Percentiles rank a stretch among this genome's conserved stretches.
These are phyloP conservation scores for Rhodosporidiobolus odoratus DNA, from an alignment of 768 basidiomycete genomes.

Conservation along the genomic window DNA sequence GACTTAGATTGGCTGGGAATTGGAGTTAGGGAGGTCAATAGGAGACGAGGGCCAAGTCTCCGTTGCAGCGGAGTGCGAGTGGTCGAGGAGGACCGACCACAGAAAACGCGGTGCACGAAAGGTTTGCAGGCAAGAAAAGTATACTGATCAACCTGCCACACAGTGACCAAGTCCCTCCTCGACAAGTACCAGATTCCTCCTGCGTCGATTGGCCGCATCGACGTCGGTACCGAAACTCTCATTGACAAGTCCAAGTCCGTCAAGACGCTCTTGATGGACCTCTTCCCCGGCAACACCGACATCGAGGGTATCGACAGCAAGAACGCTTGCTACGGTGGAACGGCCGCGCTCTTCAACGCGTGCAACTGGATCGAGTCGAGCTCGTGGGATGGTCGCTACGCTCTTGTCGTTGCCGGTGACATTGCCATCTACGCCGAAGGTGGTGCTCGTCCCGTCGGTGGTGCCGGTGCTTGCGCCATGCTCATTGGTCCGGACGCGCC, in stretches of 20 bases:
- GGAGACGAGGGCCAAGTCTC: no score
- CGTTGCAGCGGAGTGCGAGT: background rate
- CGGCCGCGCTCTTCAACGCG: constrained; percentile 96
- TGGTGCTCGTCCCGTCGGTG: constrained; percentile 86
- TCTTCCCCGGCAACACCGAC: constrained; percentile 90
- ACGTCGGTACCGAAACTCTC: constrained; percentile 97
- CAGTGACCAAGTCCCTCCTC: constrained; percentile 82
- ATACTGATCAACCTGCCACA: background rate
- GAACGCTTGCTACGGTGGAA: constrained; percentile 98
- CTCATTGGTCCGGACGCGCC: constrained; percentile 96
- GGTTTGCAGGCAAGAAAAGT: background rate
- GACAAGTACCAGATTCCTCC: constrained; percentile 95
- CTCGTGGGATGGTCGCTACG: constrained; percentile 96
- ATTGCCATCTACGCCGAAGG: constrained; percentile 98
- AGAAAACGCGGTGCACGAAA: background rate
- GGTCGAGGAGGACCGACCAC: background rate
- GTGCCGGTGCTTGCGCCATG: constrained; percentile 90
- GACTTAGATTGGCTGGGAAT: background rate
- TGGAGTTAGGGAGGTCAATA: no score
- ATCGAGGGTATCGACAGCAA: constrained; percentile 99
- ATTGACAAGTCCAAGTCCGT: constrained; percentile 99
- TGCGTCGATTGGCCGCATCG: constrained; percentile 90
- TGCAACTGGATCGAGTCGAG: constrained; percentile 96
- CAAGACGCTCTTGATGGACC: constrained; percentile 97
- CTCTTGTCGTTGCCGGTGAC: constrained; percentile 92